phyloP scores from a whole-genome alignment of 2,329 filamentous ascomycete genomes.

The Annulohypoxylon truncatum region DNA sequence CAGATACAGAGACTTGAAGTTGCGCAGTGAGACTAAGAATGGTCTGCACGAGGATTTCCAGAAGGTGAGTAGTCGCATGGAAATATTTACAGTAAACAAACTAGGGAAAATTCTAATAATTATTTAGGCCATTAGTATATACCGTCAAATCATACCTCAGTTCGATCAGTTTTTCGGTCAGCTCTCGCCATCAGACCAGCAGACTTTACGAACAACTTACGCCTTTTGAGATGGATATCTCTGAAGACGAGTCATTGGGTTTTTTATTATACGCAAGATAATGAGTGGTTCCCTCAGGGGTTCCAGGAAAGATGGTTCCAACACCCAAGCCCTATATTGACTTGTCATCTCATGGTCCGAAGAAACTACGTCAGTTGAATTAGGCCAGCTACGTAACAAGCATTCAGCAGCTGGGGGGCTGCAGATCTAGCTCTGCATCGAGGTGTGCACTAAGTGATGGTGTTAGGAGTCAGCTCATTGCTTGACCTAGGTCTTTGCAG shows the following conservation, averaged over 20 bases:
- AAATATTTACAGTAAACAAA: background rate
- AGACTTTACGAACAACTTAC: conserved; percentile 62
- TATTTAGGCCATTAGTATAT: conserved; percentile 62
- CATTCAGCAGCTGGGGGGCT: conserved; percentile 8
- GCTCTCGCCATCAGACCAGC: conserved; percentile 62
- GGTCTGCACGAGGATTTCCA: conserved; percentile 79
- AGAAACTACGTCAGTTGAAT: conserved; percentile 13
- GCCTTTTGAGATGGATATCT: conserved; percentile 50
- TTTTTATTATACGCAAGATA: background rate
- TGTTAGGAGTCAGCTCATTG: conserved; percentile 17
- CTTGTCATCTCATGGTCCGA: conserved; percentile 12
- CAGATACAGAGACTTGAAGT: conserved; percentile 74
- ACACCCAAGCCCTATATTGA: conserved; percentile 5
- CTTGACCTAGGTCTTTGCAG: conserved; percentile 13
- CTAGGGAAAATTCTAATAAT: conserved; percentile 28
- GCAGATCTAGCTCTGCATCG: conserved; percentile 15
- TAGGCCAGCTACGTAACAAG: conserved; percentile 11
- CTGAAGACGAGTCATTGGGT: conserved; percentile 1
- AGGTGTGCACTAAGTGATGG: conserved; percentile 20
- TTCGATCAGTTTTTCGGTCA: conserved; percentile 66
- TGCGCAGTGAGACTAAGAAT: conserved; percentile 70
- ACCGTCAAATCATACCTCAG: conserved; percentile 69
- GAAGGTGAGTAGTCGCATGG: conserved; percentile 65
- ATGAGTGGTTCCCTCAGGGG: conserved; percentile 5
- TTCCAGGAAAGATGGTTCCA: conserved; percentile 1